Conservation (phyloP, 345 rosid species). For the Populus pruinosa region DNA sequence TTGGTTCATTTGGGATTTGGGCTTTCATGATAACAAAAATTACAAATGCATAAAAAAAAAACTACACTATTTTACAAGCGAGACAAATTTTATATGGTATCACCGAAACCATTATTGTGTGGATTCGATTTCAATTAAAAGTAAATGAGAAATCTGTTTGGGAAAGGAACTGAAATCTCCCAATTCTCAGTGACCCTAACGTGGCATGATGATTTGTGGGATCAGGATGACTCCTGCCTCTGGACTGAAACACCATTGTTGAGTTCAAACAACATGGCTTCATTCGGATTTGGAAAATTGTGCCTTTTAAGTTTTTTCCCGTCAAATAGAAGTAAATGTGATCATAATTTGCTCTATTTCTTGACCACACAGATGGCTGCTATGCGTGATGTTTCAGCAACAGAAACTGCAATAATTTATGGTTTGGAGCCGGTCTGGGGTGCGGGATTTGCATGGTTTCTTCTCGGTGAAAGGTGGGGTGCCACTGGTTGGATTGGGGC, state of each 20-base stretch:
- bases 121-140: not conserved
- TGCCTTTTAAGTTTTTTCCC: not conserved
- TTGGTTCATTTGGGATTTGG: not conserved
- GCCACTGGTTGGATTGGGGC: slow-evolving; percentile 61
- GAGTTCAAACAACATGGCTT: not conserved
- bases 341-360: not conserved
- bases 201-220: not conserved
- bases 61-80: not conserved
- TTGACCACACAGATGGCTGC: slow-evolving; percentile 45
- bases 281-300: not conserved
- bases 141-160: not conserved
- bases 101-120: not conserved
- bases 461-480: slow-evolving; percentile 70
- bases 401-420: slow-evolving; percentile 55
- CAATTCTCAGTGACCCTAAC: not conserved
- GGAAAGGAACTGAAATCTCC: not conserved
- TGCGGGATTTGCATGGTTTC: slow-evolving; percentile 68
- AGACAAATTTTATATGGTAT: not conserved
- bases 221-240: not conserved
- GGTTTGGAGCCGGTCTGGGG: slow-evolving; percentile 74
- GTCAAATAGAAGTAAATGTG: not conserved
- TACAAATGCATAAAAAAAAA: not conserved
- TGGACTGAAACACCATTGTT: not conserved
- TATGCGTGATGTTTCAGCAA: slow-evolving; percentile 57
- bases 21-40: not conserved